Evolutionary conservation across 1,284 basidiomycete genomes (phyloP).

Genomic region (Coniophora puteana): DNA sequence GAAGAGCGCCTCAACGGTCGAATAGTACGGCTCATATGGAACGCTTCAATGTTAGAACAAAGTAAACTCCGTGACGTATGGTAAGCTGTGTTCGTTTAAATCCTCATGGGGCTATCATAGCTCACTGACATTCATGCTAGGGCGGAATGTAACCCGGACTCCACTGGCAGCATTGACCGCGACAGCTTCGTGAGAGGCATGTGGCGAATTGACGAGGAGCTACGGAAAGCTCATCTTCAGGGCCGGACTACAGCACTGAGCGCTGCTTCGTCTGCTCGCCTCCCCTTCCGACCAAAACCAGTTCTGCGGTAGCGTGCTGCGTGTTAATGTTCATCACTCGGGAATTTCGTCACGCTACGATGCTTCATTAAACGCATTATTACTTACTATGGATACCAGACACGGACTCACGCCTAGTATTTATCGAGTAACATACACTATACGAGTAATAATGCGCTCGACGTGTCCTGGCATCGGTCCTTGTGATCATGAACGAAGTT

Average conservation of each 20-base stretch:
- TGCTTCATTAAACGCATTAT: no score
- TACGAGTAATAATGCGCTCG: no score
- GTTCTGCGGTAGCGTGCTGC: no score
- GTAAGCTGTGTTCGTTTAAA: slow-evolving; percentile 32
- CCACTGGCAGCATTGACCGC: slow-evolving; percentile 53
- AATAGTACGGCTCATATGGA: slow-evolving; percentile 62
- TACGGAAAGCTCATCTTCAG: slow-evolving; percentile 52
- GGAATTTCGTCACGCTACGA: no score
- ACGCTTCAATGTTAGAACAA: slow-evolving; percentile 51
- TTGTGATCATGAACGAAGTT: no score
- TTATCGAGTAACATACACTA: no score
- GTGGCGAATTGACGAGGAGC: slow-evolving; percentile 83
- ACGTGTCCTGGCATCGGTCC: no score
- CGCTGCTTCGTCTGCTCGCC: slow-evolving; percentile 30
- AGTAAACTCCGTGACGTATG: slow-evolving; percentile 59
- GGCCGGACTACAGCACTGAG: slow-evolving; percentile 35
- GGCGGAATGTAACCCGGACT: slow-evolving; percentile 61
- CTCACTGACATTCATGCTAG: slow-evolving; percentile 24
- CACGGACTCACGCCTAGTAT: no score
- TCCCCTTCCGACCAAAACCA: slow-evolving; percentile 30
- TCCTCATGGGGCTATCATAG: not conserved
- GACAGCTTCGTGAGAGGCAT: slow-evolving; percentile 72
- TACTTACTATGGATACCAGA: no score
- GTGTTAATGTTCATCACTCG: no score
- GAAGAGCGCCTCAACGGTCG: slow-evolving; percentile 52